phyloP scores from a whole-genome alignment of 345 rosid genomes.

The Aquilaria malaccensis region DNA sequence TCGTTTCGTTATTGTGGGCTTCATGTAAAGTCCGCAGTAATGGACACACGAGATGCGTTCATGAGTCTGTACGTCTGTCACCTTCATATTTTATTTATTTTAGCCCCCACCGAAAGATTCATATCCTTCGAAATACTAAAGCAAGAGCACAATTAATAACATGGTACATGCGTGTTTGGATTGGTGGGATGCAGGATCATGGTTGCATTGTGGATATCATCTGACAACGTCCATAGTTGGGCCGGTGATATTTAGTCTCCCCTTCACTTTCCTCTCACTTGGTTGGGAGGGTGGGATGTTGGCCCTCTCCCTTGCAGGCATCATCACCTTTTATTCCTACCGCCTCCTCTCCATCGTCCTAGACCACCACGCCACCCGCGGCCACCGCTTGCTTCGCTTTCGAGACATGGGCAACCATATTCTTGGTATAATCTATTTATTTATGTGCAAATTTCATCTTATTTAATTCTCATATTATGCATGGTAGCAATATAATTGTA shows the following conservation, averaged over 20 bases:
- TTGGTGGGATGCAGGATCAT: constrained; percentile 19
- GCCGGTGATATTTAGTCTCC: constrained; percentile 30
- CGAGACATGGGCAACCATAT: constrained; percentile 38
- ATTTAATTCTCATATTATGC: too few relatives aligned
- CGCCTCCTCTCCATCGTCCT: constrained; percentile 28
- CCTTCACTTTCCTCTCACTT: constrained; percentile 23
- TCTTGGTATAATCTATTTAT: constrained; percentile 17
- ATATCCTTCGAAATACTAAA: too few relatives aligned
- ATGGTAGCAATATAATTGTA: too few relatives aligned
- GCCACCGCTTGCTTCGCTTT: constrained; percentile 31
- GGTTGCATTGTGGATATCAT: constrained; percentile 35
- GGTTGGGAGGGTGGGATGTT: constrained; percentile 27
- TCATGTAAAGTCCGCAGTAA: too few relatives aligned
- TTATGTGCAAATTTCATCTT: too few relatives aligned
- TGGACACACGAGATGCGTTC: too few relatives aligned
- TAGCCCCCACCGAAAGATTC: too few relatives aligned
- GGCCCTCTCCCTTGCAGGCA: constrained; percentile 17
- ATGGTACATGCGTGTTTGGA: too few relatives aligned
- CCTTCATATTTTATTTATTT: too few relatives aligned
- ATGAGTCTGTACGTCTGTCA: too few relatives aligned
- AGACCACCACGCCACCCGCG: constrained; percentile 30
- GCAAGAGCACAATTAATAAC: too few relatives aligned
- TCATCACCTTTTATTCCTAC: constrained; percentile 34
- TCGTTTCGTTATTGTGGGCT: too few relatives aligned
- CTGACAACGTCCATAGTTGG: constrained; percentile 37